Percentiles rank a stretch among this genome's conserved stretches.
Conservation (phyloP, 495 filamentous ascomycete species). For the Penicillium goetzii region DNA sequence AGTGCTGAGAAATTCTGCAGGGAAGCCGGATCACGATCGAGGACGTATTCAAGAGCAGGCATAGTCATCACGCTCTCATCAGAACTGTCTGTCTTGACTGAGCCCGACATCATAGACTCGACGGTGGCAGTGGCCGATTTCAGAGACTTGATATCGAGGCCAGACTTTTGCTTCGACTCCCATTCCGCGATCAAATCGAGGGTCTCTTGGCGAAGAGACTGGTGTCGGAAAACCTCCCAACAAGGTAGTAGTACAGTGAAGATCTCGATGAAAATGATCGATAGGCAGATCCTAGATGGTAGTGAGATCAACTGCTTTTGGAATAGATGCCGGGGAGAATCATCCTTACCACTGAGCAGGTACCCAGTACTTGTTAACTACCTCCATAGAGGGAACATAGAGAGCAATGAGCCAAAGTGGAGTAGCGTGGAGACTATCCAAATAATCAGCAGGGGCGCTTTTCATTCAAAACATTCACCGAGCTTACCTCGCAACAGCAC, state of each 20-base stretch:
- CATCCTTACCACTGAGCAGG: slow-evolving; percentile 59
- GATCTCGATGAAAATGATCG: slow-evolving; percentile 56
- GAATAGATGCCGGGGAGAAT: background rate
- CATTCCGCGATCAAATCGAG: slow-evolving; percentile 42
- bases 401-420: slow-evolving; percentile 67
- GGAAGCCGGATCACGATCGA: slow-evolving; percentile 43
- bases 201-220: slow-evolving; percentile 48
- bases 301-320: background rate
- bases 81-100: background rate
- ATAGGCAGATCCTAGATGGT: slow-evolving; percentile 53
- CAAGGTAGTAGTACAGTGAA: slow-evolving; percentile 59
- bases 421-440: slow-evolving; percentile 55
- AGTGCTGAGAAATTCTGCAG: slow-evolving; percentile 63
- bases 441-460: background rate
- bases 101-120: slow-evolving; percentile 2
- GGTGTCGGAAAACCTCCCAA: slow-evolving; percentile 55
- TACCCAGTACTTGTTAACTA: slow-evolving; percentile 56
- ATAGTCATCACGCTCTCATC: slow-evolving; percentile 2
- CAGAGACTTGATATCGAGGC: background rate
- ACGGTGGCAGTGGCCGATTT: background rate
- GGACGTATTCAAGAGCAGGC: slow-evolving; percentile 3
- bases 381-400: slow-evolving; percentile 58
- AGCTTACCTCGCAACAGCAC: slow-evolving; percentile 52
- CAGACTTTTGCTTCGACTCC: slow-evolving; percentile 26
- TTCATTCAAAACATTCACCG: background rate